Conservation (phyloP, 495 filamentous ascomycete genomes). For the Achaetomiella virescens region DNA sequence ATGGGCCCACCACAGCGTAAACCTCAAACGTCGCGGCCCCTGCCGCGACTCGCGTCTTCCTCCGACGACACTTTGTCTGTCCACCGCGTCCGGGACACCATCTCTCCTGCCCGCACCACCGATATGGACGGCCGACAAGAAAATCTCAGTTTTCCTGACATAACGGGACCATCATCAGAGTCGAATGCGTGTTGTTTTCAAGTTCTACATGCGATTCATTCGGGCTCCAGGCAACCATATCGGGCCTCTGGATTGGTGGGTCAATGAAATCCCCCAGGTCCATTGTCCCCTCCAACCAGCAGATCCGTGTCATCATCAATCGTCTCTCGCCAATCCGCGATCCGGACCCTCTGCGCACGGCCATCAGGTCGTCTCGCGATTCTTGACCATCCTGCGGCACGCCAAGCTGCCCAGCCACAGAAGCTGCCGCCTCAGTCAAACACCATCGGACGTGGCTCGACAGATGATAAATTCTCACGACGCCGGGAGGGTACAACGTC, state of each 20-base stretch:
- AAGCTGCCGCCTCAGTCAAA: background rate
- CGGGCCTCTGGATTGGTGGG: background rate
- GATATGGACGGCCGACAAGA: background rate
- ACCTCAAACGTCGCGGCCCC: constrained; percentile 32
- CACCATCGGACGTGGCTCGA: background rate
- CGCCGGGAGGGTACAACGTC: background rate
- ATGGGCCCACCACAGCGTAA: constrained; percentile 20
- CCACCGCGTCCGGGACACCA: background rate
- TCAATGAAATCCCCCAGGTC: background rate
- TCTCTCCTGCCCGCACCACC: constrained; percentile 1
- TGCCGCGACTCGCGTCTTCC: constrained; percentile 25
- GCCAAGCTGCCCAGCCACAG: constrained; percentile 8
- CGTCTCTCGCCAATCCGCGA: background rate
- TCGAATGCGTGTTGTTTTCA: too few relatives aligned
- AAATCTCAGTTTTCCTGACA: constrained; percentile 1
- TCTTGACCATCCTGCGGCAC: background rate
- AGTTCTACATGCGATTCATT: background rate
- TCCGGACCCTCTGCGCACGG: constrained; percentile 8
- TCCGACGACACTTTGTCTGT: constrained; percentile 21
- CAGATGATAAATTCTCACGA: background rate
- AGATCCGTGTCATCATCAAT: background rate
- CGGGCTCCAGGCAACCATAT: background rate
- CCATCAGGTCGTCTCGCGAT: background rate
- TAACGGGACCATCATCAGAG: too few relatives aligned
- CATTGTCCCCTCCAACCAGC: background rate